Conservation (phyloP, 768 basidiomycete species). For the Russula sp. region DNA sequence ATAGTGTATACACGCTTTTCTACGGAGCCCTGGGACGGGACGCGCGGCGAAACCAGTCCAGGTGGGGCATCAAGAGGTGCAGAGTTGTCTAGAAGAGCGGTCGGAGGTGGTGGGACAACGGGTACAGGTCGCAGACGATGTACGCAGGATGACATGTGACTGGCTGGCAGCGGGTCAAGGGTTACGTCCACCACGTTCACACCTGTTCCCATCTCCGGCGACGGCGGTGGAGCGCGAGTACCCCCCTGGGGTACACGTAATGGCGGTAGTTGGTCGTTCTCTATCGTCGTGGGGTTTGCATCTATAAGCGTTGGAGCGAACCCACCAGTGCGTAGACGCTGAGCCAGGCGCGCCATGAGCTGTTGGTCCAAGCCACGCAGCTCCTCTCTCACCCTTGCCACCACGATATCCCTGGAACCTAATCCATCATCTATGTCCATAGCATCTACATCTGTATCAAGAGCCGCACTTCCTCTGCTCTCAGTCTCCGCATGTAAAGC, state of each 20-base stretch:
- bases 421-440: constrained; percentile 10
- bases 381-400: constrained; percentile 7
- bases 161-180: constrained; percentile 15
- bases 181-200: constrained; percentile 11
- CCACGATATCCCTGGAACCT: neutral
- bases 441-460: neutral
- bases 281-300: neutral
- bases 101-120: constrained; percentile 4
- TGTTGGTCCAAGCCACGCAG: constrained; percentile 17
- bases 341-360: constrained; percentile 12
- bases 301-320: constrained; percentile 10
- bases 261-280: neutral
- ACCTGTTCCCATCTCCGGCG: constrained; percentile 18
- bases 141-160: neutral
- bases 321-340: constrained; percentile 12
- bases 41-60: constrained; percentile 18
- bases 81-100: neutral
- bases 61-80: constrained; percentile 1
- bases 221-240: constrained; percentile 20
- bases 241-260: constrained; percentile 9
- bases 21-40: neutral
- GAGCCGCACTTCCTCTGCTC: neutral
- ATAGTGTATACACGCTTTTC: constrained; percentile 21
- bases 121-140: neutral
- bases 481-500: constrained; percentile 8